Evolutionary conservation across 2,329 filamentous ascomycete species (phyloP), one percentile per base, ranked within the genome.

Genomic region (Salinomyces thailandicus): DNA sequence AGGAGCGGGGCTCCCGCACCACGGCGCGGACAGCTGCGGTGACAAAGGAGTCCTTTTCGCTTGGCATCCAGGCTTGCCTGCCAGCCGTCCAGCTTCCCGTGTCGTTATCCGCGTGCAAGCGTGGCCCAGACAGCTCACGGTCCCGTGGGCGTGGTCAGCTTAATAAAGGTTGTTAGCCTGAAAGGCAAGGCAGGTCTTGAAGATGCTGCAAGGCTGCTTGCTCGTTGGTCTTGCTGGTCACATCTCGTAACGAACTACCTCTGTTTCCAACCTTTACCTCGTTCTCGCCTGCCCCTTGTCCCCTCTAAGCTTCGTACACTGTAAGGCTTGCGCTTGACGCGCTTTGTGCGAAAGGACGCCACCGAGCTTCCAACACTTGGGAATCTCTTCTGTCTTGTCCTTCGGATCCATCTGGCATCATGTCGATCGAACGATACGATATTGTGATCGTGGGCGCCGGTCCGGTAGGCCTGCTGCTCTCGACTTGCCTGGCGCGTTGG

Each of bases 381-480:
- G 9, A 26, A 7, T 24, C 20, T 24, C 20, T n/a, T 24, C 20
- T 24, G 7, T 24, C n/a, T 3, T 30, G 27, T 16, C 14, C 27
- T 30, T 30, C 27, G 15, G 27, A n/a, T 30, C 27, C 14, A 16
- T 30, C 8, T 31, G n/a, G n/a, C 30, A 30, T 18, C 31, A 35
- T 37, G 36, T 29, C 39, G 6, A 33, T 44, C 34, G 36, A 43
- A 31, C 37, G 36, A 19, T 49, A 77, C 61, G 78, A 81, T 52
- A 72, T 73, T 34, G 85, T 94, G 49, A 86, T 94, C 48, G 72
- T 94, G 37, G 87, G 87, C 46, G 87, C 87, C 38, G 87, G 87
- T 12, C 87, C 87, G 3, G 85, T 87, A 27, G 87, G 87, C 37
- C 73, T 94, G 39, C 79, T 93, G 63, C 72, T 94, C 16, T 91